These are phyloP conservation scores for Penicillium nucicola DNA, from an alignment of 495 filamentous ascomycete species.

Conservation along the genomic window DNA sequence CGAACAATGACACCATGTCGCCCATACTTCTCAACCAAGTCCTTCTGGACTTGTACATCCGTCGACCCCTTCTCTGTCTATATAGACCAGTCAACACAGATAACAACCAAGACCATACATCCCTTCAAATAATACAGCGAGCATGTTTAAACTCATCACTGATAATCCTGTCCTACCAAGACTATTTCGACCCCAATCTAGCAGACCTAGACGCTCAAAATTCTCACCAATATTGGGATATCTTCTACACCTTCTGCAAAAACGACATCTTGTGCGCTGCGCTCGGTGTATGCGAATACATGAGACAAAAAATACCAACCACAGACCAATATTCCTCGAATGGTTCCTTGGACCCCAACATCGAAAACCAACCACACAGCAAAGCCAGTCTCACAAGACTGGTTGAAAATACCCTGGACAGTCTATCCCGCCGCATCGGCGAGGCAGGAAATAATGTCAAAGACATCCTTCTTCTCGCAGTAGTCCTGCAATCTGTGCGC, in stretches of 20 bases:
- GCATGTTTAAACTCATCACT: conserved; percentile 20
- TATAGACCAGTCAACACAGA: conserved; percentile 12
- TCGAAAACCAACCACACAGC: neutral
- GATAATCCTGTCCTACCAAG: conserved; percentile 22
- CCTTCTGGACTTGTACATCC: conserved; percentile 19
- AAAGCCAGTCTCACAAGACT: conserved; percentile 18
- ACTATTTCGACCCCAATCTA: conserved; percentile 24
- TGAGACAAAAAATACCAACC: conserved; percentile 6
- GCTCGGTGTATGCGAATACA: conserved; percentile 22
- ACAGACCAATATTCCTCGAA: neutral
- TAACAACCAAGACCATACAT: neutral
- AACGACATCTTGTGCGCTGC: conserved; percentile 24
- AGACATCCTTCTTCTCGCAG: conserved; percentile 23
- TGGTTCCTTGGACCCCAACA: neutral
- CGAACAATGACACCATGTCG: neutral
- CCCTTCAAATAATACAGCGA: conserved; percentile 11
- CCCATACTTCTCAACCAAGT: conserved; percentile 10
- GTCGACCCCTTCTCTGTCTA: conserved; percentile 23
- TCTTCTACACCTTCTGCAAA: conserved; percentile 22
- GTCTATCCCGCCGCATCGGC: conserved; percentile 17
- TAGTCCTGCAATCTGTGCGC: conserved; percentile 21
- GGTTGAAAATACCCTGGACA: conserved; percentile 23
- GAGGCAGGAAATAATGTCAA: conserved; percentile 24
- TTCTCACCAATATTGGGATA: conserved; percentile 19
- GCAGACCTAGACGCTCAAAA: conserved; percentile 13